These are phyloP conservation scores for Lipomyces oligophaga DNA, from an alignment of 805 yeast genomes.

Conservation along the genomic window DNA sequence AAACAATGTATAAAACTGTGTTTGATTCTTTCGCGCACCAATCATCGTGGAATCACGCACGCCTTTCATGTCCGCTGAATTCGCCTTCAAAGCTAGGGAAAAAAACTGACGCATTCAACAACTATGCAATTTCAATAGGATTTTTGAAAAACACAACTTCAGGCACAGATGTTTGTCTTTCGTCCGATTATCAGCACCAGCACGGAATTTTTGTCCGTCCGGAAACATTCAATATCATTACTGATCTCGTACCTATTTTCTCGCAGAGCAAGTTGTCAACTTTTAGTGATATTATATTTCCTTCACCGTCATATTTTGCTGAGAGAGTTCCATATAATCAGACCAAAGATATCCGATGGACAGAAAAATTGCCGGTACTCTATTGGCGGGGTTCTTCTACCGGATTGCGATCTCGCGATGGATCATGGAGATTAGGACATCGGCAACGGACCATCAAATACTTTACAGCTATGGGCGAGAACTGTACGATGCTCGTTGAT, in stretches of 20 bases:
- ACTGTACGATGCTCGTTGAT: slow-evolving; percentile 25
- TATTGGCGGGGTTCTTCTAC: slow-evolving; percentile 32
- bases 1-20: not conserved
- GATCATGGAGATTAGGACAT: slow-evolving; percentile 28
- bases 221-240: slow-evolving; percentile 19
- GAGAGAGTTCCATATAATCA: slow-evolving; percentile 20
- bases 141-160: slow-evolving; percentile 25
- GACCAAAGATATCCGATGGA: slow-evolving; percentile 25
- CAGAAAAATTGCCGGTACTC: slow-evolving; percentile 15
- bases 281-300: slow-evolving; percentile 29
- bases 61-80: slow-evolving; percentile 16
- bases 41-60: slow-evolving; percentile 24
- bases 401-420: slow-evolving; percentile 26
- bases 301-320: slow-evolving; percentile 29
- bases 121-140: slow-evolving; percentile 25
- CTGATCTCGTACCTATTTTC: slow-evolving; percentile 29
- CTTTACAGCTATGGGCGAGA: slow-evolving; percentile 15
- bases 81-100: slow-evolving; percentile 15
- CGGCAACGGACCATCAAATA: slow-evolving; percentile 28
- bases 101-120: slow-evolving; percentile 7
- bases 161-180: slow-evolving; percentile 27
- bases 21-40: slow-evolving; percentile 22
- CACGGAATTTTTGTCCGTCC: slow-evolving; percentile 30
- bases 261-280: slow-evolving; percentile 29
- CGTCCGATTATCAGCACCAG: slow-evolving; percentile 23